Conservation (phyloP, 148 eudicot genomes). For the Pharnaceum exiguum region DNA sequence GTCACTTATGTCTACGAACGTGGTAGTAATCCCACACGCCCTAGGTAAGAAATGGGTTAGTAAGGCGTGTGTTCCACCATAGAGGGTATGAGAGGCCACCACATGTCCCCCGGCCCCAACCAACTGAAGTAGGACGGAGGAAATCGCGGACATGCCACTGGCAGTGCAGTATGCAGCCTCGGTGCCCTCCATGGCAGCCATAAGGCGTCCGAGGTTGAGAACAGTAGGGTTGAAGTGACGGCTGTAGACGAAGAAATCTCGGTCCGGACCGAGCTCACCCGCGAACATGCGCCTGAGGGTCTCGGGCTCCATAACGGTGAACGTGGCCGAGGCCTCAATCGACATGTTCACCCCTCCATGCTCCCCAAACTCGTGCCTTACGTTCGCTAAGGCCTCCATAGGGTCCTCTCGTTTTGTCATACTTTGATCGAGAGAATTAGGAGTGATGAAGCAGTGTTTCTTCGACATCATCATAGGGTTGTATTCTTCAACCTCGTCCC, state of each 20-base stretch:
- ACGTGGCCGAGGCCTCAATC: conserved; percentile 93
- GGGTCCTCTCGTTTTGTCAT: conserved; percentile 48
- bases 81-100: conserved; percentile 71
- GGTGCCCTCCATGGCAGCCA: conserved; percentile 94
- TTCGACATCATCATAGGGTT: not conserved
- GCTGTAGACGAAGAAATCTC: conserved; percentile 83
- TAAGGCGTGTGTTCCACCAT: conserved; percentile 91
- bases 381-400: conserved; percentile 47
- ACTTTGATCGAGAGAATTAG: too few relatives aligned
- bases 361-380: conserved; percentile 89
- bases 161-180: conserved; percentile 97
- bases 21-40: conserved; percentile 59
- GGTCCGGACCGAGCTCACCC: conserved; percentile 86
- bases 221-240: conserved; percentile 96
- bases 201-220: conserved; percentile 73
- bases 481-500: conserved; percentile 10
- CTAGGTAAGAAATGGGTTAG: conserved; percentile 72
- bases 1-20: conserved; percentile 69
- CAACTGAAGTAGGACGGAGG: conserved; percentile 71
- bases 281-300: conserved; percentile 72
- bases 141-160: conserved; percentile 93
- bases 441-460: not conserved
- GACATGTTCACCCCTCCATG: conserved; percentile 99
- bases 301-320: conserved; percentile 96
- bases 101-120: conserved; percentile 70